Evolutionary conservation across 495 filamentous ascomycete genomes (phyloP).

Genomic region (Podospora sp.): DNA sequence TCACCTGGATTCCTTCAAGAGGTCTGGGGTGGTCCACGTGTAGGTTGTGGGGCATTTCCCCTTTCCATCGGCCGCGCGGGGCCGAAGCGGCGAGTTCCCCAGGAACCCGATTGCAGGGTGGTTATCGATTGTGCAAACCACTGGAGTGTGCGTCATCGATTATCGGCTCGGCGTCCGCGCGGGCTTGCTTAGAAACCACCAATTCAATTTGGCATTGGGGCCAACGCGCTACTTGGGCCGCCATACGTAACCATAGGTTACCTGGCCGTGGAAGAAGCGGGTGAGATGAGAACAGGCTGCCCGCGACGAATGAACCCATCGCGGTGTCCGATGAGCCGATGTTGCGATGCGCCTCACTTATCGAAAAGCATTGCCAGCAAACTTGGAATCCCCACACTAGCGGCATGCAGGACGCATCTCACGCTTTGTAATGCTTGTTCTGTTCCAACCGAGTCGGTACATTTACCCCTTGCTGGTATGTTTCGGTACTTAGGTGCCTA

Average conservation of each 20-base stretch:
- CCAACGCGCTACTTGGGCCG: not conserved
- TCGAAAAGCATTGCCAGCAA: not conserved
- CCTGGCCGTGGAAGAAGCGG: not conserved
- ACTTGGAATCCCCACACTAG: not conserved
- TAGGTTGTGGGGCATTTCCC: not conserved
- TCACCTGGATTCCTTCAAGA: not conserved
- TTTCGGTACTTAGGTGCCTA: not conserved
- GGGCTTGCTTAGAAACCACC: not conserved
- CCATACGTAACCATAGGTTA: not conserved
- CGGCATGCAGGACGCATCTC: not conserved
- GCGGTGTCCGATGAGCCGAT: not conserved
- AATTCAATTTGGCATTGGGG: not conserved
- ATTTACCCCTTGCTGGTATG: not conserved
- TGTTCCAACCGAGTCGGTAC: not conserved
- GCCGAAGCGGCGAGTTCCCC: not conserved
- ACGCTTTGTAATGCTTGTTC: not conserved
- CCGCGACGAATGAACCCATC: not conserved
- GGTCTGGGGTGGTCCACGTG: not conserved
- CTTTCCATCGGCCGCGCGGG: not conserved
- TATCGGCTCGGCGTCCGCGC: not conserved
- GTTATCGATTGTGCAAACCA: not conserved
- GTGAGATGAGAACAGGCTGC: not conserved
- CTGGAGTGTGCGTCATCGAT: conserved; percentile 8
- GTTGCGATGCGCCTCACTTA: not conserved
- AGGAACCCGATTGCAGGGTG: not conserved